Base-by-base conservation (phyloP, 306 rosid genomes). In the Quercus cerris region DNA sequence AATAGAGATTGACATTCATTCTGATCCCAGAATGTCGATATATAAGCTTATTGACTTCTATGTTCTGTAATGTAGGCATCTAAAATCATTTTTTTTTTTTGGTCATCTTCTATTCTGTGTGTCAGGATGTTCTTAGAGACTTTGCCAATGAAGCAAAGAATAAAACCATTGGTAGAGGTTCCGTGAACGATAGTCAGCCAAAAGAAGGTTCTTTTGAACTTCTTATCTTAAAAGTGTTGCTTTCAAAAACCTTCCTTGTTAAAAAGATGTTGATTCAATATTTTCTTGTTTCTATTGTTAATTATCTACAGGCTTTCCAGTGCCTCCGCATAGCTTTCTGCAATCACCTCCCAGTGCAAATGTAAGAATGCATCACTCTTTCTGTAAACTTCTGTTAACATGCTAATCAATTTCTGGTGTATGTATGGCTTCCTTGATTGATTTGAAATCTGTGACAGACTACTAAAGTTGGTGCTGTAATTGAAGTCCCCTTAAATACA, bases 61-160 rank as follows among this genome's bases (percentile, higher is more conserved):
- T 71, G 6, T 23, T 15, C 52, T 70, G 54, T 69, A 69, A 75
- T 61, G 31, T 62, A 35, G 41, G 73, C 62, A 56, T 76, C 74
- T 62, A 38, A 38, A 80, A 67, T 78, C 46, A 61, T 46, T 33
- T 8, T 28, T 77, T 55, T 85, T 77, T 23, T 23, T 55, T 85
- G 46, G 74, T 78, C 59, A 70, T 72, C 80, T 73, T 72, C 64
- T 84, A 67, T 81, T 84, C 73, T 81, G 78, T 76, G 31, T 86
- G 77, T 63, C 89, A 93, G 99, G 94, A 91, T 84, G 84, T 86
- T 62, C 78, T 89, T 80, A 77, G 83, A 76, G 86, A 78, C 64
- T 61, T 86, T 82, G 49, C 85, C 81, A 81, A 7, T 71, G 83
- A 73, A 78, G 82, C 85, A 68, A 80, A 83, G 82, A 85, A 86